Evolutionary conservation across 768 basidiomycete species (phyloP), one percentile per base, ranked within the genome.

Genomic region (Xerocomellus amylosporus): DNA sequence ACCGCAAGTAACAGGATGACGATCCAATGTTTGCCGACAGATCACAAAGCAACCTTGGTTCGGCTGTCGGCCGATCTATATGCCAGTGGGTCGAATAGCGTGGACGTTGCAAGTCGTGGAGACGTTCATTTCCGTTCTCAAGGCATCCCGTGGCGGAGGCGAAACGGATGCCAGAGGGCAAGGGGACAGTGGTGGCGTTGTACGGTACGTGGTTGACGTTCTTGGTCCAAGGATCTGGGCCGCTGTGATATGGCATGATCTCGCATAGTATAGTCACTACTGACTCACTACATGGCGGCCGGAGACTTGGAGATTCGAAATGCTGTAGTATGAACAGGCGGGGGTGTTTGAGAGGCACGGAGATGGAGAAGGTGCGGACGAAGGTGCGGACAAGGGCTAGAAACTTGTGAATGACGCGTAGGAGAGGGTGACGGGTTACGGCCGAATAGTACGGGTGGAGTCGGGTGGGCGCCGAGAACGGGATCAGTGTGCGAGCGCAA

Each of bases 401-500:
- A 19, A 24, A n/a, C 15, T 12, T 10, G 10, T 17, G 30, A 17
- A 28, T 36, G 40, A 33, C 10, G 31, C 41, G 40, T 30, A 31
- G 24, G 49, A 51, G 20, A 51, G 26, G 31, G n/a, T 2, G 38
- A 33, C 17, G 22, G 15, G n/a, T n/a, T n/a, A n/a, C n/a, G n/a
- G n/a, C n/a, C n/a, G n/a, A n/a, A n/a, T n/a, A n/a, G n/a, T 24
- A 30, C 54, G 54, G 54, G 46, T 28, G 30, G 22, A 57, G 20
- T 56, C 55, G 55, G 50, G 36, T 14, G 45, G n/a, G n/a, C n/a
- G n/a, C n/a, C n/a, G n/a, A n/a, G n/a, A 36, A 47, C 19, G n/a
- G 31, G 4, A 34, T 39, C 3, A 14, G 8, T 26, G 26, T 26
- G 9, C n/a, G 19, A 31, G 31, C 14, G 24, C 15, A 15, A 54